Percentiles rank a stretch among this genome's conserved stretches.
phyloP scores from a whole-genome alignment of 805 yeast species.

The Myxozyma mucilagina region DNA sequence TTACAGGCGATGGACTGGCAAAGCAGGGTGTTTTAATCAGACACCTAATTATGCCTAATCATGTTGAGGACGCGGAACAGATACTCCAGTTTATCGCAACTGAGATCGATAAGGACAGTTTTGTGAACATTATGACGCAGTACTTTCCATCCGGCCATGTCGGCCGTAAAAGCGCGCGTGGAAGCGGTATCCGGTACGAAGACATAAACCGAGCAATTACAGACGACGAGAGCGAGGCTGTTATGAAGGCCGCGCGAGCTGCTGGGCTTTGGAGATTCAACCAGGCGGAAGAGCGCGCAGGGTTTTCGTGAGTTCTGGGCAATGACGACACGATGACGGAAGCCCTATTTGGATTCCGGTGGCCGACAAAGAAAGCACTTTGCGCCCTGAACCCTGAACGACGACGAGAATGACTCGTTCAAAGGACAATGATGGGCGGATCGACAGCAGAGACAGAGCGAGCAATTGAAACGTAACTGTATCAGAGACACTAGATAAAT shows the following conservation, averaged over 20 bases:
- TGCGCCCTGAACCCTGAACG: no score
- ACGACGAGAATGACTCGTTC: no score
- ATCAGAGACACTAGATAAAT: no score
- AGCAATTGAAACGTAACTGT: no score
- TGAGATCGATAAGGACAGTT: conserved; percentile 29
- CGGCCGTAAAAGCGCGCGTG: conserved; percentile 27
- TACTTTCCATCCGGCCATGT: conserved; percentile 32
- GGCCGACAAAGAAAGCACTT: no score
- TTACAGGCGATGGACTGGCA: conserved; percentile 33
- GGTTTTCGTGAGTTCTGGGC: background rate
- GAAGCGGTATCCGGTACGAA: conserved; percentile 24
- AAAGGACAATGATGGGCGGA: no score
- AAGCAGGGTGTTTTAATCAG: conserved; percentile 29
- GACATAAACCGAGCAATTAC: conserved; percentile 27
- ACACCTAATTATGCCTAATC: conserved; percentile 32
- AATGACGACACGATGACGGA: background rate
- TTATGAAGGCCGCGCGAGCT: conserved; percentile 21
- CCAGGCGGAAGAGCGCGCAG: conserved; percentile 24
- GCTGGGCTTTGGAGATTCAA: conserved; percentile 32
- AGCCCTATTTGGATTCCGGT: background rate
- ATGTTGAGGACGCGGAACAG: conserved; percentile 19
- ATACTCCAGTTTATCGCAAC: conserved; percentile 30
- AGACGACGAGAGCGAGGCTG: conserved; percentile 26
- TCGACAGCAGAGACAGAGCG: no score
- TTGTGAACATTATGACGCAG: conserved; percentile 31